Evolutionary conservation across 768 basidiomycete genomes (phyloP).

Genomic region (Russula virescens): DNA sequence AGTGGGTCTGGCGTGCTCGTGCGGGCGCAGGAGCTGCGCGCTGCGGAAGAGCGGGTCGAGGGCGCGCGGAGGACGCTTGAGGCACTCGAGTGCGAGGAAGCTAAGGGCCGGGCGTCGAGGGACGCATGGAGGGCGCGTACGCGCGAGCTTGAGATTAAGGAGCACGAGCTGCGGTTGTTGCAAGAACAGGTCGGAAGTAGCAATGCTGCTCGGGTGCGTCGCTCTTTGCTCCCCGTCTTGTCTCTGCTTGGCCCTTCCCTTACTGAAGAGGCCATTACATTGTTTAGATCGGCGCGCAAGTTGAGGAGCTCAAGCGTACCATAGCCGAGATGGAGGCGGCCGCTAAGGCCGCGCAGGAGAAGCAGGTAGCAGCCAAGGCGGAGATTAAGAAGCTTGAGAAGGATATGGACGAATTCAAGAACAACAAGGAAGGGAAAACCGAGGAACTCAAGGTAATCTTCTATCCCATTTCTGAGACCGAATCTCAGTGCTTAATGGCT

Average conservation of each 20-base stretch:
- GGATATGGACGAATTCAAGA: slow-evolving; percentile 98
- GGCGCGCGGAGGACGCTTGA: slow-evolving; percentile 44
- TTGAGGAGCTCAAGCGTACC: slow-evolving; percentile 61
- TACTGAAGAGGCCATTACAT: neutral
- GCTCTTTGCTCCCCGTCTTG: too few relatives aligned
- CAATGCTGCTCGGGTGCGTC: slow-evolving; percentile 78
- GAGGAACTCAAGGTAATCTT: slow-evolving; percentile 76
- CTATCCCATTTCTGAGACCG: neutral
- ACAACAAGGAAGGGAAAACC: slow-evolving; percentile 96
- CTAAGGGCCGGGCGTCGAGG: slow-evolving; percentile 44
- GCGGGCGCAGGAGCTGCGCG: slow-evolving; percentile 76
- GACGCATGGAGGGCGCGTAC: slow-evolving; percentile 55
- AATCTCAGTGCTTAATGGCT: neutral
- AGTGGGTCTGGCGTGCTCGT: slow-evolving; percentile 67
- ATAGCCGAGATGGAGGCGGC: slow-evolving; percentile 54
- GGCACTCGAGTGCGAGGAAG: slow-evolving; percentile 51
- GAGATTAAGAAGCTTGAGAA: slow-evolving; percentile 87
- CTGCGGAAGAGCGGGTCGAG: slow-evolving; percentile 54
- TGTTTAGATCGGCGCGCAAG: slow-evolving; percentile 71
- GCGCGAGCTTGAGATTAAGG: slow-evolving; percentile 80
- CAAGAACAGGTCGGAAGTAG: slow-evolving; percentile 84
- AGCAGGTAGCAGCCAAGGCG: slow-evolving; percentile 67
- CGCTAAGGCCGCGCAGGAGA: slow-evolving; percentile 61
- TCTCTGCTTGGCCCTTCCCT: neutral
- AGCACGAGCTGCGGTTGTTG: slow-evolving; percentile 77